Conservation (phyloP, 345 rosid genomes). For the Lagerstroemia speciosa region DNA sequence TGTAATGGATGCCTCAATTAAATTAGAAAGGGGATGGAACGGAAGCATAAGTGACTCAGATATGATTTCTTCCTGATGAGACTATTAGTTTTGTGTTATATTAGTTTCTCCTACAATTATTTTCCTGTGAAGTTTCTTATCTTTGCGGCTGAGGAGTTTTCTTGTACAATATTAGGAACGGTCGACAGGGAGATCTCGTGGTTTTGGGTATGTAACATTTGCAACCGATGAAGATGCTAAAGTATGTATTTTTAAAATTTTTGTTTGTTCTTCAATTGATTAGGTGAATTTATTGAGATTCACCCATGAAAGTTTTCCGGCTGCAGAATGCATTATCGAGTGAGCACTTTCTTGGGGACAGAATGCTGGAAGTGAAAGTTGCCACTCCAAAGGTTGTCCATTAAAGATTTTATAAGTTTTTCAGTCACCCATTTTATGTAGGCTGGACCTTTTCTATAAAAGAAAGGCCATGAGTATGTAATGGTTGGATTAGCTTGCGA, state of each 20-base stretch:
- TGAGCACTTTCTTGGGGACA: conserved; percentile 80
- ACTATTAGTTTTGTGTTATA: background rate
- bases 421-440: background rate
- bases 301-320: background rate
- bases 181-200: conserved; percentile 93
- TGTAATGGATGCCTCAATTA: background rate
- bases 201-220: conserved; percentile 93
- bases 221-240: conserved; percentile 70
- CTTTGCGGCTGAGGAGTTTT: conserved; percentile 4
- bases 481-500: background rate
- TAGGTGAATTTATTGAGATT: background rate
- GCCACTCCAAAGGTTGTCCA: conserved; percentile 85
- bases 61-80: background rate
- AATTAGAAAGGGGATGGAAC: background rate
- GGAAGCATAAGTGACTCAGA: background rate
- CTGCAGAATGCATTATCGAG: conserved; percentile 58
- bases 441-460: background rate
- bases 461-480: background rate
- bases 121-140: background rate
- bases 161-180: conserved; percentile 46
- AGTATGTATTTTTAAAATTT: conserved; percentile 22
- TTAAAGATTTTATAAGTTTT: background rate
- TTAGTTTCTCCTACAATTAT: background rate
- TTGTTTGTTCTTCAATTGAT: background rate
- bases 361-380: conserved; percentile 84